These are phyloP conservation scores for Cutaneotrichosporon sp. DNA, from an alignment of 1,284 basidiomycete species.

Conservation along the genomic window DNA sequence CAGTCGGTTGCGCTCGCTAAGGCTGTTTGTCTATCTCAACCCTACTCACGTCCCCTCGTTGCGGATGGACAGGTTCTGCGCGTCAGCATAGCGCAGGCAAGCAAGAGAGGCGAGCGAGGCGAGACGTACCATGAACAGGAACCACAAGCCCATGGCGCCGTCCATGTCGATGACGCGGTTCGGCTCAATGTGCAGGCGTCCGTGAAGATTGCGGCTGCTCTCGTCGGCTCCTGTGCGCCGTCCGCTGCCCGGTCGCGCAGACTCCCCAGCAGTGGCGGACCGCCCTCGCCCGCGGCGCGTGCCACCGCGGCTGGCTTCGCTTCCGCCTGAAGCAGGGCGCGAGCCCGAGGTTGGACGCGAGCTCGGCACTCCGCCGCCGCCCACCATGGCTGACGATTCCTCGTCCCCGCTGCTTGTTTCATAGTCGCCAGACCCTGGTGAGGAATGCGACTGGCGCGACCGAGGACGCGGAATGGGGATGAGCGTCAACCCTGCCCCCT, in stretches of 20 bases:
- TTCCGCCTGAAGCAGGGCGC: conserved; percentile 9
- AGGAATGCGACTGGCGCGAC: background rate
- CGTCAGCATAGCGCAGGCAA: background rate
- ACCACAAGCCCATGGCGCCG: conserved; percentile 45
- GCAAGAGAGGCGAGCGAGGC: background rate
- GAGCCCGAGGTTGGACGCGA: conserved; percentile 5
- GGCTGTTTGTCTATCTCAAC: background rate
- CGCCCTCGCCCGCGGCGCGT: conserved; percentile 2
- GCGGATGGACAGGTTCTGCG: conserved; percentile 44
- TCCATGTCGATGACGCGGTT: conserved; percentile 39
- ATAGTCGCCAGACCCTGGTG: background rate
- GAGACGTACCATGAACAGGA: conserved; percentile 43
- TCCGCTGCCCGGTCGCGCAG: background rate
- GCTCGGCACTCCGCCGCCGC: background rate
- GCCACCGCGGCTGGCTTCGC: conserved; percentile 6
- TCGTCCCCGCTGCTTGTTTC: conserved; percentile 4
- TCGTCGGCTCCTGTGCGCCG: background rate
- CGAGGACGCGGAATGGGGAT: background rate
- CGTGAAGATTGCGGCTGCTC: conserved; percentile 36
- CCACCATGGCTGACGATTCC: background rate
- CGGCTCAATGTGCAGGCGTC: conserved; percentile 41
- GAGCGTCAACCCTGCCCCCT: background rate
- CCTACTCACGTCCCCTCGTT: conserved; percentile 42
- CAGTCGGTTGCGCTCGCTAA: background rate
- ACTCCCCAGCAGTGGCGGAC: background rate